These are phyloP conservation scores for Apiotrichum veenhuisii DNA, from an alignment of 1,284 basidiomycete species.

Conservation along the genomic window DNA sequence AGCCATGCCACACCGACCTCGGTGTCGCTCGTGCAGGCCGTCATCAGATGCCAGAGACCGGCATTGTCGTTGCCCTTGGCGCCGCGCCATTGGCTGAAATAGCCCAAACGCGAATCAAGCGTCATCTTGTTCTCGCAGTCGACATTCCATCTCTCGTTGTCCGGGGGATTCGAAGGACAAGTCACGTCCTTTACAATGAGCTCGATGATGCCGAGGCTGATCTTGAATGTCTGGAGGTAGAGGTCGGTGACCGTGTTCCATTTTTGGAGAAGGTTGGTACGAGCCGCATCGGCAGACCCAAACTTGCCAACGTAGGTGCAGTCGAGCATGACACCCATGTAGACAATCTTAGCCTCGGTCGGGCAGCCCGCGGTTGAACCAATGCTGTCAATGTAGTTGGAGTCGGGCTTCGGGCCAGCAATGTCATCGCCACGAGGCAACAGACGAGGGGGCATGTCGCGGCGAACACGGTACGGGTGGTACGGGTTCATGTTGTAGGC, in stretches of 20 bases:
- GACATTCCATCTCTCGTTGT: slow-evolving; percentile 50
- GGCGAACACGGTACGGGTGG: slow-evolving; percentile 54
- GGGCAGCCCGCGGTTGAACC: slow-evolving; percentile 70
- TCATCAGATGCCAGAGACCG: slow-evolving; percentile 89
- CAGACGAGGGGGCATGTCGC: background rate
- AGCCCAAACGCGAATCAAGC: slow-evolving; percentile 67
- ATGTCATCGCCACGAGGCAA: slow-evolving; percentile 28
- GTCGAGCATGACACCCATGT: slow-evolving; percentile 78
- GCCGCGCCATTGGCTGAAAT: slow-evolving; percentile 81
- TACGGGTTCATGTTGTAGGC: slow-evolving; percentile 62
- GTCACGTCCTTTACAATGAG: slow-evolving; percentile 42
- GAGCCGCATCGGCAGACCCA: slow-evolving; percentile 62
- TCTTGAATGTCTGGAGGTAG: slow-evolving; percentile 78
- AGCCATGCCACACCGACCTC: slow-evolving; percentile 92
- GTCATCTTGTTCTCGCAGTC: slow-evolving; percentile 52
- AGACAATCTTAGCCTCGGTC: slow-evolving; percentile 65
- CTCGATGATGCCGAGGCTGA: slow-evolving; percentile 78
- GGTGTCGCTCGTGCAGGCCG: slow-evolving; percentile 42
- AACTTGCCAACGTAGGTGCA: slow-evolving; percentile 70
- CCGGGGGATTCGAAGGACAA: slow-evolving; percentile 52
- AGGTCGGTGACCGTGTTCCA: slow-evolving; percentile 66
- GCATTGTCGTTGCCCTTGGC: slow-evolving; percentile 62
- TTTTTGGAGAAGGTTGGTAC: slow-evolving; percentile 68
- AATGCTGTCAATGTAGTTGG: slow-evolving; percentile 65
- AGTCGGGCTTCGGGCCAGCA: slow-evolving; percentile 20